These are phyloP conservation scores for Eucalyptus marginata DNA, from an alignment of 345 rosid genomes.

Conservation along the genomic window DNA sequence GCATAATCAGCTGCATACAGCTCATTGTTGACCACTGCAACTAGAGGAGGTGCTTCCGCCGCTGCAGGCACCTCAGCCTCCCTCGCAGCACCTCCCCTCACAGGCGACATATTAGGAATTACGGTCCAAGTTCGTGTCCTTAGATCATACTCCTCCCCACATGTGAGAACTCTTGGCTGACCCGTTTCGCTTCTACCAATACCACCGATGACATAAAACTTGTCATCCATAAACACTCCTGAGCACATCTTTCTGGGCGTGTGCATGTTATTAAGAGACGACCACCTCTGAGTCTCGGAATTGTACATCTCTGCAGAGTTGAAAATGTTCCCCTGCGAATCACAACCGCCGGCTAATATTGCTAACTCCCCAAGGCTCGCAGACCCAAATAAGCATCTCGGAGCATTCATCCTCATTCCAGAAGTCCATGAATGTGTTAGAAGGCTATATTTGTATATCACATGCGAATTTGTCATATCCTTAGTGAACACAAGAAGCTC, in stretches of 20 bases:
- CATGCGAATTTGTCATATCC: slow-evolving; percentile 40
- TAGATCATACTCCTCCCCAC: slow-evolving; percentile 78
- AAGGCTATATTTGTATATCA: slow-evolving; percentile 76
- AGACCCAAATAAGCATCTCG: slow-evolving; percentile 91
- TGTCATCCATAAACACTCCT: slow-evolving; percentile 83
- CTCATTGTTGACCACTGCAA: slow-evolving; percentile 76
- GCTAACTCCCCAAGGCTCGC: slow-evolving; percentile 88
- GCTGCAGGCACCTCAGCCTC: slow-evolving; percentile 45
- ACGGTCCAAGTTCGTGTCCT: slow-evolving; percentile 64
- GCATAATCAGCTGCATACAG: slow-evolving; percentile 83
- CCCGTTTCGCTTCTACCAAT: slow-evolving; percentile 39
- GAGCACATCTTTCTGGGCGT: slow-evolving; percentile 90
- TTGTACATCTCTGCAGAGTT: slow-evolving; percentile 79
- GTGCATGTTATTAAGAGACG: slow-evolving; percentile 63
- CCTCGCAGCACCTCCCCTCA: slow-evolving; percentile 25
- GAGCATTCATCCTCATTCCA: slow-evolving; percentile 69
- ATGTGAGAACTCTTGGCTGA: slow-evolving; percentile 28
- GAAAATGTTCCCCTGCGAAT: slow-evolving; percentile 44
- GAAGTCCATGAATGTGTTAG: slow-evolving; percentile 73
- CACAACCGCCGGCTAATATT: slow-evolving; percentile 84
- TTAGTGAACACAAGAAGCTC: slow-evolving; percentile 83
- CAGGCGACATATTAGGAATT: slow-evolving; percentile 75
- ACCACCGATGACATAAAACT: slow-evolving; percentile 88
- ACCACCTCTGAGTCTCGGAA: slow-evolving; percentile 67
- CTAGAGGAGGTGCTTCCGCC: slow-evolving; percentile 80